Evolutionary conservation across 768 basidiomycete species (phyloP), one percentile per base, ranked within the genome.

Genomic region (Russula compacta): DNA sequence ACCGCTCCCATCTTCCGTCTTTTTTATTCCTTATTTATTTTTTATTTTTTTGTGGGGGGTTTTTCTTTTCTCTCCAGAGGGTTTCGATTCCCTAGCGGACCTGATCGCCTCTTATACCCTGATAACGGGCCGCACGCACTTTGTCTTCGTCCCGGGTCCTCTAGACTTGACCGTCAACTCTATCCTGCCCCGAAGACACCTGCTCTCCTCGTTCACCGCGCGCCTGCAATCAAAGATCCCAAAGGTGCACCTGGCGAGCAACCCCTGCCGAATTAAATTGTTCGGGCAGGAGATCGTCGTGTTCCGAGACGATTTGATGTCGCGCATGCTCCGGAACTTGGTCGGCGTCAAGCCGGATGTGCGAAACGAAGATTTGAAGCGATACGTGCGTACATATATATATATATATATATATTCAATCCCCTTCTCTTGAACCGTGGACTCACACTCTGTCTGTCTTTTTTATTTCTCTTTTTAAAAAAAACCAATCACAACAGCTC

Each of bases 231-330:
- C 79, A 0, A 85, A 85, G 66, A 72, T 98, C 32, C 90, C 93
- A 0, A 87, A 89, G 68, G 80, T 85, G 1, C 84, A 89, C 67
- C 87, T 98, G 68, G 86, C 83, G 8, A 87, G 85, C 40, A 97
- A 98, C 72, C 97, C 97, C 1, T 95, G 93, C 73, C 84, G 97
- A 19, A 83, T 98, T 68, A 90, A 91, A 68, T 98, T 97, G 70
- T 95, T 95, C 70, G 84, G 90, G 33, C 95, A 98, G 71, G 97
- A 99, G 74, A 85, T 99, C 56, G 94, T 98, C 47, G 75, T 99
- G 29, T 97, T 89, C 69, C 78, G 97, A 44, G 92, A 98, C 67
- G 93, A 98, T 71, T 72, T 86, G 52, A 98, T 99, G 93, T 82
- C 91, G 1, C 81, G 86, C 66, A 94, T 98, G 92, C 74, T 98